Percentiles rank a stretch among this genome's conserved stretches.
phyloP scores from a whole-genome alignment of 225 moss, liverwort and hornwort species.

The Pseudisothecium myosuroides region DNA sequence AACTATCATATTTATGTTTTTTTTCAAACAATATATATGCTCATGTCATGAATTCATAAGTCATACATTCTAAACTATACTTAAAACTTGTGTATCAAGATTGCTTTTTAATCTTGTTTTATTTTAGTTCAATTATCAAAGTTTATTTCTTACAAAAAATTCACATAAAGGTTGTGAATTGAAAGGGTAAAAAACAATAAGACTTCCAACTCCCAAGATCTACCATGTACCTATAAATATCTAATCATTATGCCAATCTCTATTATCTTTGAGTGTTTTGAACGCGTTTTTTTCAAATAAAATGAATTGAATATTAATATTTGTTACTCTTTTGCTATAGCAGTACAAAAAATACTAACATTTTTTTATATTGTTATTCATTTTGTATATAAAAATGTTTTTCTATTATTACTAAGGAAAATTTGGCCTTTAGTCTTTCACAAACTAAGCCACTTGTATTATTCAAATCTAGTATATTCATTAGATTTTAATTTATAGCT shows the following conservation, averaged over 20 bases:
- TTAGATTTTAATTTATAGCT: background rate
- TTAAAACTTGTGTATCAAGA: background rate
- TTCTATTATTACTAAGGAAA: background rate
- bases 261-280: background rate
- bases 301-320: background rate
- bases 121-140: too few relatives aligned
- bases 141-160: background rate
- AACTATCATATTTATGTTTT: background rate
- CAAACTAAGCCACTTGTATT: background rate
- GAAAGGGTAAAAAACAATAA: background rate
- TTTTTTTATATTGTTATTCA: background rate
- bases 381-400: background rate
- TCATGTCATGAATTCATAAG: background rate
- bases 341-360: accelerated
- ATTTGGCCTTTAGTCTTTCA: too few relatives aligned
- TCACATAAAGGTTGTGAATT: background rate
- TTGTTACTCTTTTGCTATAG: accelerated
- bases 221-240: background rate
- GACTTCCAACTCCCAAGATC: background rate
- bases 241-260: background rate
- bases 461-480: too few relatives aligned
- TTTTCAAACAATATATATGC: too few relatives aligned
- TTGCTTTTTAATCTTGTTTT: background rate
- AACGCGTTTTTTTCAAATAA: background rate
- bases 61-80: background rate